Evolutionary conservation across 75 land plant genomes (phyloP), one percentile per base, ranked within the genome.

Genomic region (Chamaecyparis obtusa): DNA sequence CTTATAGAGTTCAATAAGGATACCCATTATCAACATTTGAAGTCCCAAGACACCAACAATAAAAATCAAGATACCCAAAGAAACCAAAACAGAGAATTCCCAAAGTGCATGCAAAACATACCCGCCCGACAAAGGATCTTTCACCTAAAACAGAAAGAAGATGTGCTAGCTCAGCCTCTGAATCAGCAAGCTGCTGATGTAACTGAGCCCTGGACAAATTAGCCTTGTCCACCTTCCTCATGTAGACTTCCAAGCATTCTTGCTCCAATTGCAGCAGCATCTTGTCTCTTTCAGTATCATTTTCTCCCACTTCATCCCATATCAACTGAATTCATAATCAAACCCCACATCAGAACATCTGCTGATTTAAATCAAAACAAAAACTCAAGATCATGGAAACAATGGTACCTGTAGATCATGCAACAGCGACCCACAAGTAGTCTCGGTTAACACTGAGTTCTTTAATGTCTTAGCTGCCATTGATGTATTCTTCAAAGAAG

Each of bases 301-400:
- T 92, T 86, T 95, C 92, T 83, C 98, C 98, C 80, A 96, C 93
- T 89, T 96, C 98, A 89, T 96, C 94, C 98, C 98, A 96, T 16
- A 96, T 96, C 88, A 95, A 89, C 98, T 96, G 92, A 67, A 81
- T 81, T 81, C 83, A 41, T 41, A 78, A 41, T 3, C 54, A 27
- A 74, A 74, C 51, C 48, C 51, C 32, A 81, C 83, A 46, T 81
- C 30, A 81, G 49, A 81, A 81, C n/a, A 81, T n/a, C 1, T 46
- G 11, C 2, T 30, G 11, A 44, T 46, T 11, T 21, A 81, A 81
- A 81, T 44, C 46, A 44, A 27, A 79, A 27, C 49, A 81, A 46
- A 81, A 27, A 44, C 5, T 33, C 46, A 81, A n/a, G n/a, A 44
- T 44, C 46, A 44, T 44, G 46, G 24, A 44, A 46, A 44, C 1